Conservation (phyloP, 1,284 basidiomycete species). For the Tilletiaria anomala region DNA sequence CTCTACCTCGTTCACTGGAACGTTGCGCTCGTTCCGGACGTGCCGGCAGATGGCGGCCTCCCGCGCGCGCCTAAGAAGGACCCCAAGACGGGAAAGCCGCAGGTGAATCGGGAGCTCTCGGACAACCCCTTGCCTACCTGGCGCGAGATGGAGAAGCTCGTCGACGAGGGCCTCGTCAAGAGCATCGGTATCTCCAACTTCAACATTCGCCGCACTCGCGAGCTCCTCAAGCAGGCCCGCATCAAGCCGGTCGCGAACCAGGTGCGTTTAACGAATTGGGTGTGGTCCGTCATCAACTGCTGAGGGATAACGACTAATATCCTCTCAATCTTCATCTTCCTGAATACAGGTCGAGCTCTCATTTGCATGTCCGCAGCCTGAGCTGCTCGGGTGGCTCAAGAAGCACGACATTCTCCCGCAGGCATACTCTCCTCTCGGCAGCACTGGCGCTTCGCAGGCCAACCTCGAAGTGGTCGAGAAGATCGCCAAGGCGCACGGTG, state of each 20-base stretch:
- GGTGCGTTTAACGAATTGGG: too few species aligned
- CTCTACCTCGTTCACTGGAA: slow-evolving; percentile 69
- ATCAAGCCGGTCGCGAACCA: slow-evolving; percentile 31
- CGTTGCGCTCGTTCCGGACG: slow-evolving; percentile 16
- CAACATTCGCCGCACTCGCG: slow-evolving; percentile 27
- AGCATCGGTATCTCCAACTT: slow-evolving; percentile 50
- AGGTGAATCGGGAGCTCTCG: slow-evolving; percentile 53
- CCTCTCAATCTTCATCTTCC: too few species aligned
- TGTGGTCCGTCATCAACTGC: too few species aligned
- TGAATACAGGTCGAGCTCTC: slow-evolving; percentile 36
- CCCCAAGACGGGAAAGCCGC: slow-evolving; percentile 41
- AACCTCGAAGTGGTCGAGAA: slow-evolving; percentile 20
- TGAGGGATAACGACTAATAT: too few species aligned
- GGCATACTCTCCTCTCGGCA: slow-evolving; percentile 28
- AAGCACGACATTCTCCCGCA: slow-evolving; percentile 14
- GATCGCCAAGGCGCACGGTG: slow-evolving; percentile 22
- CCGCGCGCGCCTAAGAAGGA: not conserved
- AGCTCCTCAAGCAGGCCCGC: slow-evolving; percentile 11
- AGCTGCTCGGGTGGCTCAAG: slow-evolving; percentile 56
- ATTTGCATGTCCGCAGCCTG: slow-evolving; percentile 53
- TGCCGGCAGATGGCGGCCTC: slow-evolving; percentile 9
- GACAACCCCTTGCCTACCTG: slow-evolving; percentile 23
- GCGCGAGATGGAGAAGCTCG: slow-evolving; percentile 29
- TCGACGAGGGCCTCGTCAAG: slow-evolving; percentile 31
- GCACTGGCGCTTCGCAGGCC: slow-evolving; percentile 17